Base-by-base conservation (phyloP, 1,284 basidiomycete genomes). In the Cyathus olla region DNA sequence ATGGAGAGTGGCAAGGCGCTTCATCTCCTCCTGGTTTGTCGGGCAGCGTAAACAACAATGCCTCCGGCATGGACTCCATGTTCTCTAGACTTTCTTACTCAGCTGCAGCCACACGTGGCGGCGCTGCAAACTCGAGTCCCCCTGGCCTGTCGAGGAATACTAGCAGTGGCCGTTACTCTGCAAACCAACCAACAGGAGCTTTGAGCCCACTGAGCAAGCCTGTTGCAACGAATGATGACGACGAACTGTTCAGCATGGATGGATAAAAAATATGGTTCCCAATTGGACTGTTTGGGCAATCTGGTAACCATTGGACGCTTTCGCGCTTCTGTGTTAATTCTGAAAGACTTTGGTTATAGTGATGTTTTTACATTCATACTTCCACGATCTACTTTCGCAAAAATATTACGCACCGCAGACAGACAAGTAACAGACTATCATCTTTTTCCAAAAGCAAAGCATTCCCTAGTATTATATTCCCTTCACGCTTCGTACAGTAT, bases 241-340 rank as follows among this genome's bases (percentile, higher is more conserved):
- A 89, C 65, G 87, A 87, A 53, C 74, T 92, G 68, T 92, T 92
- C 71, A 82, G 81, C 66, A 89, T 92, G 88, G 90, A 92, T 65
- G 82, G 83, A 55, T 73, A 64, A 55, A 55, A 13, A 5, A 11
- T 28, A 21, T 8, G 31, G 31, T n/a, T n/a, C n/a, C n/a, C n/a
- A n/a, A 35, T 35, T 35, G 31, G 31, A 35, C 31, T 35, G 42
- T 26, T 52, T 24, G 54, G 71, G 61, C 65, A 46, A 26, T 15
- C 21, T n/a, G 29, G n/a, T n/a, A 31, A 57, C 58, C 55, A 15
- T 51, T 22, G 21, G 49, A 26, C 27, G n/a, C 27, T 26, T 29
- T 51, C 47, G n/a, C 24, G 44, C n/a, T n/a, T 10, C 24, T 46
- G 44, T 10, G 44, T 19, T 9, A 10, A 46, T 46, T 11, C 24